Evolutionary conservation across 208 protist genomes (phyloP).

Genomic region (Strigomonas culicis): DNA sequence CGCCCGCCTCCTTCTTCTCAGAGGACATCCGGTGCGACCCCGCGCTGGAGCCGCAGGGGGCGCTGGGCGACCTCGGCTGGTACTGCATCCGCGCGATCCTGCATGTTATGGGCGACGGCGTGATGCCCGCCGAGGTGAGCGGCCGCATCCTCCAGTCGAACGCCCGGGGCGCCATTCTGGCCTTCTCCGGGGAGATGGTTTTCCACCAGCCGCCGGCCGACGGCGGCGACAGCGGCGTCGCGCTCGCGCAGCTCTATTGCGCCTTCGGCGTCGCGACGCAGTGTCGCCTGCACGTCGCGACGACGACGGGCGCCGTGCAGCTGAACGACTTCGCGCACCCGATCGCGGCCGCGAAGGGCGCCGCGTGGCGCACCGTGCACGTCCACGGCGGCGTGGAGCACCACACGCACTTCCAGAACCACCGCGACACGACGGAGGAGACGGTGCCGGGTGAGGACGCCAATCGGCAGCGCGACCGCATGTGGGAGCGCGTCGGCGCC

Average conservation of each 20-base stretch:
- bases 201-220: background rate
- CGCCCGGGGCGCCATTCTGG: constrained; percentile 33
- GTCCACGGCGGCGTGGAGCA: too few species aligned
- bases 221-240: constrained; percentile 15
- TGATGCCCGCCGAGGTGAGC: constrained; percentile 41
- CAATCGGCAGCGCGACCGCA: constrained; percentile 27
- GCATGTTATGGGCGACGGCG: constrained; percentile 50
- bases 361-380: too few species aligned
- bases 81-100: constrained; percentile 71
- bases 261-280: constrained; percentile 28
- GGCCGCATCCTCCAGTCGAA: constrained; percentile 37
- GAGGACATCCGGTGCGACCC: constrained; percentile 65
- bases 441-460: constrained; percentile 16
- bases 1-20: constrained; percentile 34
- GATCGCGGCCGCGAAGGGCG: constrained; percentile 16
- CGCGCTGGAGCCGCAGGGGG: constrained; percentile 53
- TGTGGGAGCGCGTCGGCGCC: constrained; percentile 38
- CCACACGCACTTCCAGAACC: constrained; percentile 14
- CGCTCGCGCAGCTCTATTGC: constrained; percentile 26
- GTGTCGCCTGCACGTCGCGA: constrained; percentile 22
- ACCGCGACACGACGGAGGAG: background rate
- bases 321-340: constrained; percentile 32
- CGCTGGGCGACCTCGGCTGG: constrained; percentile 73
- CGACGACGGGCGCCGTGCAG: constrained; percentile 34
- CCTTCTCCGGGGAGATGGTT: constrained; percentile 29